These are phyloP conservation scores for Penicillium sp. DNA, from an alignment of 2,329 filamentous ascomycete species.

Conservation along the genomic window DNA sequence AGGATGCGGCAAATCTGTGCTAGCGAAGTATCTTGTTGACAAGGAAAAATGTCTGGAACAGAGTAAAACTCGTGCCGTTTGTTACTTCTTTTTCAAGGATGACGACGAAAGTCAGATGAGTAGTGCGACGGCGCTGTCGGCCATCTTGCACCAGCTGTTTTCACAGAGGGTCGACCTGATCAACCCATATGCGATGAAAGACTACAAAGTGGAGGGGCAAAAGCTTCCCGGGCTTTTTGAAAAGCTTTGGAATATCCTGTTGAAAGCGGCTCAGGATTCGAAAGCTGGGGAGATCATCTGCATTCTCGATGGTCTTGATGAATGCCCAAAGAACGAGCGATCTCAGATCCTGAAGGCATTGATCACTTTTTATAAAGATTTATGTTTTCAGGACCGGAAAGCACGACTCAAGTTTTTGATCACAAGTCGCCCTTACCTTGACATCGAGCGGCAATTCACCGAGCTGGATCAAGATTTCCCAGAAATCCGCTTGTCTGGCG, in stretches of 20 bases:
- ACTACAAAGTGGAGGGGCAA: not conserved
- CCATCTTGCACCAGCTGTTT: constrained; percentile 3
- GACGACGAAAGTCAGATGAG: not conserved
- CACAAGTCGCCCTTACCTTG: not conserved
- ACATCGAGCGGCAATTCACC: not conserved
- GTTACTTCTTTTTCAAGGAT: constrained; percentile 14
- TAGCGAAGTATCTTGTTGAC: constrained; percentile 3
- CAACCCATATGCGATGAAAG: not conserved
- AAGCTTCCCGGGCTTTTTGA: not conserved
- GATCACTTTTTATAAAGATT: not conserved
- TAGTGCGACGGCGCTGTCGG: not conserved
- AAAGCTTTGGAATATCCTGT: not conserved
- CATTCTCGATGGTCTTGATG: constrained; percentile 8
- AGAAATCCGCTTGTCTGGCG: not conserved
- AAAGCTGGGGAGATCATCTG: not conserved
- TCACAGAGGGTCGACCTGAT: not conserved
- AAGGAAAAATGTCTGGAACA: not conserved
- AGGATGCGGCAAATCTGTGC: constrained; percentile 7
- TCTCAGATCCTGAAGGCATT: not conserved
- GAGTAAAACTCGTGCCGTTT: not conserved
- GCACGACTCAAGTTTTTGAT: not conserved
- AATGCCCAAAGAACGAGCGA: not conserved
- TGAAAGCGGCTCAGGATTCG: no score
- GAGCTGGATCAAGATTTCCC: not conserved
- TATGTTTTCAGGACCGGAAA: not conserved